A percentile compares a stretch with the other conserved stretches of the same genome.
These are phyloP conservation scores for Aquilaria agallochum DNA, from an alignment of 441 rosid species.

Conservation along the genomic window DNA sequence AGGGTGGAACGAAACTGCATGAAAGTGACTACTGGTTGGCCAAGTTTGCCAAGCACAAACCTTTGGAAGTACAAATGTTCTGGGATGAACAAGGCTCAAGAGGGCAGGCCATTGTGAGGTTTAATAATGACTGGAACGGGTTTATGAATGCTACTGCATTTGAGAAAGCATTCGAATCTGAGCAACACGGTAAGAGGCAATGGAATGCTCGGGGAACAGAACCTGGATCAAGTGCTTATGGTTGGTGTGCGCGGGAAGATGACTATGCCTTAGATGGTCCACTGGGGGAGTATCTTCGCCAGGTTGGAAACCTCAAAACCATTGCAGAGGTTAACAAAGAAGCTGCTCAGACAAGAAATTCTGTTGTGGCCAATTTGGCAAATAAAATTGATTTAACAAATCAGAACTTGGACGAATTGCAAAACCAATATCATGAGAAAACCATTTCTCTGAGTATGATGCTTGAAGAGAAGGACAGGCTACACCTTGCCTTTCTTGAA, in stretches of 20 bases:
- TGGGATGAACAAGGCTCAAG: constrained; percentile 32
- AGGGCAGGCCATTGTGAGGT: constrained; percentile 53
- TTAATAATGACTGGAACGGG: constrained; percentile 61
- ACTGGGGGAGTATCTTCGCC: constrained; percentile 66
- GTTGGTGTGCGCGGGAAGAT: constrained; percentile 78
- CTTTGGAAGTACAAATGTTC: constrained; percentile 44
- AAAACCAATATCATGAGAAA: constrained; percentile 52
- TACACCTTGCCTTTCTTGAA: constrained; percentile 59
- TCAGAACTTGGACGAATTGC: constrained; percentile 46
- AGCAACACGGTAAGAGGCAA: constrained; percentile 41
- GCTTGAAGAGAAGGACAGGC: constrained; percentile 68
- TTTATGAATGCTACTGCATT: constrained; percentile 49
- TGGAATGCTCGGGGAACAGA: constrained; percentile 36
- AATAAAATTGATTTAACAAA: constrained; percentile 51
- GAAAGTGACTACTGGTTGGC: constrained; percentile 49
- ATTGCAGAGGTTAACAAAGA: constrained; percentile 49
- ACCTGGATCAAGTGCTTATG: constrained; percentile 44
- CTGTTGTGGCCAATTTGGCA: constrained; percentile 48
- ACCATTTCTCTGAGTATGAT: constrained; percentile 47
- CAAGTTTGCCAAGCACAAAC: constrained; percentile 53
- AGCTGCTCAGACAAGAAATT: constrained; percentile 26
- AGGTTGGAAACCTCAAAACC: constrained; percentile 50
- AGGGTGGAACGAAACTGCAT: constrained; percentile 16
- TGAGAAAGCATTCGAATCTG: constrained; percentile 56
- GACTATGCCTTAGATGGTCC: constrained; percentile 51